phyloP scores from a whole-genome alignment of 1,139 yeast genomes.

The Kluyveromyces marxianus region DNA sequence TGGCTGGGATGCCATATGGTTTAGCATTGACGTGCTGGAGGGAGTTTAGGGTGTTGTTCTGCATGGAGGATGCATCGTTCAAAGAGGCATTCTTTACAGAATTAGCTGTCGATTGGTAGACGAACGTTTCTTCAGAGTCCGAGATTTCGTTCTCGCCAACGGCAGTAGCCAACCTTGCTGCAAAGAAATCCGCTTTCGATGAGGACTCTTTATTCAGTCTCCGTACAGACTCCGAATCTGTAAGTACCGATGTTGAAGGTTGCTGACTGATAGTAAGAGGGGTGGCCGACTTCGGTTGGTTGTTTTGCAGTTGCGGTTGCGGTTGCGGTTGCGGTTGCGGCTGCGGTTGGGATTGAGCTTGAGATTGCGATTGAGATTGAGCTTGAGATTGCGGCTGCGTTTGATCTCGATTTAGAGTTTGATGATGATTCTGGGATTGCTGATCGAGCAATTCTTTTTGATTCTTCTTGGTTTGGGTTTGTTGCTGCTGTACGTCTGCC shows the following conservation, averaged over 20 bases:
- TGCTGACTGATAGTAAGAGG: not conserved
- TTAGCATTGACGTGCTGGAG: constrained; percentile 6
- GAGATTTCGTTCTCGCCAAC: constrained; percentile 83
- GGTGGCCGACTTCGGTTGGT: not conserved
- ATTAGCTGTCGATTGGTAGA: constrained; percentile 55
- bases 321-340: not conserved
- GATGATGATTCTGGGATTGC: too few species aligned
- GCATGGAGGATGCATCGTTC: constrained; percentile 13
- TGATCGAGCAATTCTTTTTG: too few species aligned
- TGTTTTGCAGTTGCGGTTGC: not conserved
- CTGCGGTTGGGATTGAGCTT: too few species aligned
- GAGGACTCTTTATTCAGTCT: constrained; percentile 21
- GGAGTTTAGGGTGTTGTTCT: constrained; percentile 14
- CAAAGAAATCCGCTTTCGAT: constrained; percentile 83
- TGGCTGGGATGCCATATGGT: constrained; percentile 23
- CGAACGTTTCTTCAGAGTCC: constrained; percentile 90
- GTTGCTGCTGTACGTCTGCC: too few species aligned
- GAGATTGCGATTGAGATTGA: too few species aligned
- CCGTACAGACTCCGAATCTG: constrained; percentile 4
- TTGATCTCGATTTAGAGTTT: too few species aligned
- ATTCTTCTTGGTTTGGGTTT: too few species aligned
- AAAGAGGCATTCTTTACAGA: constrained; percentile 31
- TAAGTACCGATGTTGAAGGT: not conserved
- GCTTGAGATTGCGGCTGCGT: too few species aligned
- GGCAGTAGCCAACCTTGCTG: constrained; percentile 89